phyloP scores from a whole-genome alignment of 2,329 filamentous ascomycete genomes.

The Didymella exigua region DNA sequence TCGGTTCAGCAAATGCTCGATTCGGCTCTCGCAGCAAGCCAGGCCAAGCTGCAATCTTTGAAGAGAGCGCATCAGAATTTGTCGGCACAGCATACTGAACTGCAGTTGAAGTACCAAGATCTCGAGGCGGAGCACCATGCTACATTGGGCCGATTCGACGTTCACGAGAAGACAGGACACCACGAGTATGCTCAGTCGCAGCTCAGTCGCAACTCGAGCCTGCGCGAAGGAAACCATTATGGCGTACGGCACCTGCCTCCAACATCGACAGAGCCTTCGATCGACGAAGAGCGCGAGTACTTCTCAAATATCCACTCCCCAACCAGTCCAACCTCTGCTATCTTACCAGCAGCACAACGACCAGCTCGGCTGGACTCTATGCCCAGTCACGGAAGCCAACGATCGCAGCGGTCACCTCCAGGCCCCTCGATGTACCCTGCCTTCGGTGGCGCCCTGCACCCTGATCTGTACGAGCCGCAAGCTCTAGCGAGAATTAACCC shows the following conservation, averaged over 20 bases:
- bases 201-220: conserved; percentile 37
- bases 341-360: conserved; percentile 26
- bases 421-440: conserved; percentile 30
- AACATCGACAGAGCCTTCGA: conserved; percentile 24
- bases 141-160: conserved; percentile 30
- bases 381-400: conserved; percentile 24
- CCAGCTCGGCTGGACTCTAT: conserved; percentile 40
- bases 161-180: conserved; percentile 26
- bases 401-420: conserved; percentile 24
- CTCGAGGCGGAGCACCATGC: conserved; percentile 45
- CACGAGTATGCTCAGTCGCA: conserved; percentile 26
- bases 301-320: conserved; percentile 41
- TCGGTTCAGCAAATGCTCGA: conserved; percentile 56
- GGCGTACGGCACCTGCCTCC: conserved; percentile 34
- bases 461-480: conserved; percentile 37
- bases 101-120: conserved; percentile 54
- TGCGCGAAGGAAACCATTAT: conserved; percentile 28
- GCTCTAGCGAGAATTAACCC: conserved; percentile 1
- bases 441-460: conserved; percentile 31
- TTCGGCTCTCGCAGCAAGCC: conserved; percentile 54
- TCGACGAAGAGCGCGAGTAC: conserved; percentile 37
- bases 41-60: conserved; percentile 55
- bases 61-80: conserved; percentile 60
- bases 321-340: conserved; percentile 26
- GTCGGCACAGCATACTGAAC: conserved; percentile 57